Conservation (phyloP, 352 stramenopile genomes). For the Globisporangium ultimum region DNA sequence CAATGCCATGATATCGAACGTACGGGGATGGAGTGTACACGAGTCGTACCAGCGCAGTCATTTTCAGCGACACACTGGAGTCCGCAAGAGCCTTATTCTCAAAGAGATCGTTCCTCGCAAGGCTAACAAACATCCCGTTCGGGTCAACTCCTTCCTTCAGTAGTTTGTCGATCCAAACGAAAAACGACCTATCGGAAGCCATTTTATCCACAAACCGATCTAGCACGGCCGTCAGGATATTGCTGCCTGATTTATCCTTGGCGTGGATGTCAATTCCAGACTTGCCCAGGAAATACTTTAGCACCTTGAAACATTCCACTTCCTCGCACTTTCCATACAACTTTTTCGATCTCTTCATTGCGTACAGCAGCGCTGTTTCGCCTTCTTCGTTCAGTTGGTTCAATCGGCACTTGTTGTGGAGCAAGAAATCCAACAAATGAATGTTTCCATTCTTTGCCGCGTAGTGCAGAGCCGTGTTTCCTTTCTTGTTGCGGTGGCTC, state of each 20-base stretch:
- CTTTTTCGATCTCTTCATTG: constrained; percentile 39
- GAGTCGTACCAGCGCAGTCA: constrained; percentile 44
- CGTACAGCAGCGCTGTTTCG: constrained; percentile 54
- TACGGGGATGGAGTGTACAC: constrained; percentile 27
- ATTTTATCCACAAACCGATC: constrained; percentile 49
- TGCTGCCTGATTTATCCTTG: constrained; percentile 38
- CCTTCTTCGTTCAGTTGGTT: constrained; percentile 40
- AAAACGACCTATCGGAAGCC: constrained; percentile 20
- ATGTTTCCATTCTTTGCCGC: constrained; percentile 49
- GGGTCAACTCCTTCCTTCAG: constrained; percentile 53
- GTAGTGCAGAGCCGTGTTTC: constrained; percentile 58
- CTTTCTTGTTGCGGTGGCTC: constrained; percentile 23
- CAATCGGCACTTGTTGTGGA: constrained; percentile 46
- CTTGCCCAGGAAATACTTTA: constrained; percentile 49
- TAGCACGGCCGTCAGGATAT: constrained; percentile 47
- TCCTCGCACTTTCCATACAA: constrained; percentile 20
- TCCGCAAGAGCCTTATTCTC: constrained; percentile 28
- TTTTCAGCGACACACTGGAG: constrained; percentile 21
- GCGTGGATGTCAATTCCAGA: constrained; percentile 34
- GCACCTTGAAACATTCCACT: constrained; percentile 16
- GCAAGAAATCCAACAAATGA: constrained; percentile 69
- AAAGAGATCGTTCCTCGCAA: constrained; percentile 29
- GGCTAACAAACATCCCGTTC: constrained; percentile 41
- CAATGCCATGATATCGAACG: constrained; percentile 36
- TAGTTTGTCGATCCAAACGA: constrained; percentile 43